These are phyloP conservation scores for Lathyrus sativus DNA, from an alignment of 306 rosid species.

Conservation along the genomic window DNA sequence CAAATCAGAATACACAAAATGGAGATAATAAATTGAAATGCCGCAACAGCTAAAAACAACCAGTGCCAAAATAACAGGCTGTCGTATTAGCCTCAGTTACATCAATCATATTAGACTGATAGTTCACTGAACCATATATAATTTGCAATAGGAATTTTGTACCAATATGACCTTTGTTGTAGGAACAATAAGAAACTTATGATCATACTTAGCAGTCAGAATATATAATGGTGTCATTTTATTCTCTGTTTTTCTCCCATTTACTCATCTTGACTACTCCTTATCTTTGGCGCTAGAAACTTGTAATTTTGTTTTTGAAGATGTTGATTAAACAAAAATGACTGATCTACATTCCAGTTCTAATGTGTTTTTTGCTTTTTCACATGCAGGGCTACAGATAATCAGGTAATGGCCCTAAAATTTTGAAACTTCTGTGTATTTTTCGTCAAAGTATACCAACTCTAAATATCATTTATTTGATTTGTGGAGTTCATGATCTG, in stretches of 20 bases:
- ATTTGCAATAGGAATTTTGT: conserved; percentile 3
- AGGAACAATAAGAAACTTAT: conserved; percentile 2
- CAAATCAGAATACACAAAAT: background rate
- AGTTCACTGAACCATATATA: conserved; percentile 21
- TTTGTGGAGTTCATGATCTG: conserved; percentile 19
- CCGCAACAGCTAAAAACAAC: background rate
- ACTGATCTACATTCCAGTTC: conserved; percentile 30
- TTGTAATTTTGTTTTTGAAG: background rate
- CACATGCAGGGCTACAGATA: conserved; percentile 88
- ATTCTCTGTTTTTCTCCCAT: conserved; percentile 13
- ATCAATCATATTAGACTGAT: conserved; percentile 2
- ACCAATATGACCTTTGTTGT: conserved; percentile 3
- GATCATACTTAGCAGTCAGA: conserved; percentile 5
- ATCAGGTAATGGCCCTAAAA: conserved; percentile 63
- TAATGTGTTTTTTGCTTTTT: conserved; percentile 38
- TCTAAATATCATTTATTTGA: conserved; percentile 15
- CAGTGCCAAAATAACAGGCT: background rate
- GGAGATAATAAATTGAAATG: background rate
- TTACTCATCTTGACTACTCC: conserved; percentile 19
- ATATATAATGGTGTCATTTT: conserved; percentile 22
- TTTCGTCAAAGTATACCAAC: conserved; percentile 20
- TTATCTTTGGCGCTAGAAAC: conserved; percentile 1
- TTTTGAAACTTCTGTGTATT: conserved; percentile 17
- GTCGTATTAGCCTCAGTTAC: background rate
- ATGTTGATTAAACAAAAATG: conserved; percentile 5